Conservation (phyloP, 2,329 filamentous ascomycete genomes). For the Neofusicoccum parvum region DNA sequence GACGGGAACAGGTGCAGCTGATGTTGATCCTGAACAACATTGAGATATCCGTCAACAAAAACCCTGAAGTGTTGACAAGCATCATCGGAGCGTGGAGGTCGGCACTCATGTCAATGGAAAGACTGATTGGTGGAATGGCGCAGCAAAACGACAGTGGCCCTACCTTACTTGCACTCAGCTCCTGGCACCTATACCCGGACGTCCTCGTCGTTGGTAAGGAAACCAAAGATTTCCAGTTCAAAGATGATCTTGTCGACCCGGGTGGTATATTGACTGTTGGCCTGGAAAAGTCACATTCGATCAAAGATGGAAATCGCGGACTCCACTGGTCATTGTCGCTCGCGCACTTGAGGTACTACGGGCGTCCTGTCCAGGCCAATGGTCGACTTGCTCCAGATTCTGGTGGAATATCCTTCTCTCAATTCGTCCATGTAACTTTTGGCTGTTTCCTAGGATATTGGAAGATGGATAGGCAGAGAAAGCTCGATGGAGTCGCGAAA, state of each 20-base stretch:
- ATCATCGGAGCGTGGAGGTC: slow-evolving; percentile 25
- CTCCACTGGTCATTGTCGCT: slow-evolving; percentile 23
- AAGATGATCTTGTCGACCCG: not conserved
- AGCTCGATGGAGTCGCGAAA: too few species aligned
- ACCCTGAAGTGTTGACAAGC: not conserved
- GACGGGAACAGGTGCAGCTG: slow-evolving; percentile 19
- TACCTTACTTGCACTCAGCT: slow-evolving; percentile 20
- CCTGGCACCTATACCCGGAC: slow-evolving; percentile 27
- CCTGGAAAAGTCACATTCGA: not conserved
- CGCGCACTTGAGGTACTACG: slow-evolving; percentile 21
- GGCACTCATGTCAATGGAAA: slow-evolving; percentile 23
- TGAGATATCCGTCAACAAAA: not conserved
- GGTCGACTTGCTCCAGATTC: not conserved
- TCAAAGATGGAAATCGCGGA: not conserved
- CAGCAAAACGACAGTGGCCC: slow-evolving; percentile 16
- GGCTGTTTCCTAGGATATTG: not conserved
- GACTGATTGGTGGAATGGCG: slow-evolving; percentile 22
- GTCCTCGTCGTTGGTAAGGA: slow-evolving; percentile 10
- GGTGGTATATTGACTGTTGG: slow-evolving; percentile 15
- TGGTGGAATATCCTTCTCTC: not conserved
- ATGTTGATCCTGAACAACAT: not conserved
- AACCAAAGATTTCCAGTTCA: not conserved
- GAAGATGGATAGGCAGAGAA: not conserved
- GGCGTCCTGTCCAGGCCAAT: not conserved
- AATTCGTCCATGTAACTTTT: not conserved